Base-by-base conservation (phyloP, 2,329 filamentous ascomycete genomes). In the Xylaria sp. region DNA sequence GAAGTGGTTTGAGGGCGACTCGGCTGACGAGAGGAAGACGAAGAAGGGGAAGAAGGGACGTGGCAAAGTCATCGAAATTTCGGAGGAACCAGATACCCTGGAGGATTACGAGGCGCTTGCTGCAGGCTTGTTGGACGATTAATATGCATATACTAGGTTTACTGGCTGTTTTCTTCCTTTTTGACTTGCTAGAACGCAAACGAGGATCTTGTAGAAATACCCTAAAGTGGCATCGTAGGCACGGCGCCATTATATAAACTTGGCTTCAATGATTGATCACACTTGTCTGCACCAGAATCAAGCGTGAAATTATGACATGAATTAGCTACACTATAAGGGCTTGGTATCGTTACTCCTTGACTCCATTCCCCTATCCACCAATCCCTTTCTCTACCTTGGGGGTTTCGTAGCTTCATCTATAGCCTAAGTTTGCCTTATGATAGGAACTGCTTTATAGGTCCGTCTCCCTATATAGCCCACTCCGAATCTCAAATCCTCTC, bases 101-200 rank as follows among this genome's bases (percentile, higher is more conserved):
- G 89, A 92, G 75, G 91, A 94, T 76, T 82, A 93, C 70, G 91
- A 94, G 78, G 87, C 88, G 42, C 77, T 94, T 77, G 92, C 92
- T 57, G 85, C 89, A 46, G 90, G 89, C 3, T 77, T 95, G 75
- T 76, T 96, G 74, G 85, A 86, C 19, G 72, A 74, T 61, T 71
- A 61, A 64, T 51, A 28, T 45, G 42, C 59, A 38, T 17, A 57
- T 31, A 31, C 9, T 31, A 31, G 9, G 5, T 31, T 31, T 31
- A 31, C 28, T 31, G 28, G 9, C 17, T 52, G 11, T 65, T 43
- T 6, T 35, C 15, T 8, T 19, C 25, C 37, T 12, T 17, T 19
- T 53, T 50, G 14, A 17, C 12, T 35, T 47, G 33, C 35, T 42
- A 12, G 37, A 46, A 19, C 9, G 33, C 31, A 54, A 57, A 50